phyloP scores from a whole-genome alignment of 2,329 filamentous ascomycete genomes.

The Talaromyces sp. region DNA sequence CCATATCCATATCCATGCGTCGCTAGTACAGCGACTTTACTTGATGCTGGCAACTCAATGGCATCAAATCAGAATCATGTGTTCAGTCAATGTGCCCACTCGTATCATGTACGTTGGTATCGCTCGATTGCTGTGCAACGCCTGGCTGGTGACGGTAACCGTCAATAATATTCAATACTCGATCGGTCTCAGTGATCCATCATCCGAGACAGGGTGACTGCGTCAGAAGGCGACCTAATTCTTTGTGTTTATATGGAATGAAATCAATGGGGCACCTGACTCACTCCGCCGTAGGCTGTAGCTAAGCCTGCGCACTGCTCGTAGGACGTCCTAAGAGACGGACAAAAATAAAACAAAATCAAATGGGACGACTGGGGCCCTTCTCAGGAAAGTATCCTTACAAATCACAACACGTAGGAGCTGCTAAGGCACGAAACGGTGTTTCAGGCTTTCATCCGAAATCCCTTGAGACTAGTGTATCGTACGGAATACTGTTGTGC shows the following conservation, averaged over 20 bases:
- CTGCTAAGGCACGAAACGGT: neutral
- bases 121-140: slow-evolving; percentile 10
- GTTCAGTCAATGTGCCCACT: neutral
- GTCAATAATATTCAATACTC: neutral
- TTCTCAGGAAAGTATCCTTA: neutral
- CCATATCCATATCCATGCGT: slow-evolving; percentile 5
- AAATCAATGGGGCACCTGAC: neutral
- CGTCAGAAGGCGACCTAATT: neutral
- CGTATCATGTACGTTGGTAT: neutral
- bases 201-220: neutral
- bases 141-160: neutral
- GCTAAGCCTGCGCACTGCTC: neutral
- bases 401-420: slow-evolving; percentile 13
- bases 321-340: neutral
- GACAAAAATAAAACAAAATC: slow-evolving; percentile 6
- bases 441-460: slow-evolving; percentile 6
- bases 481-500: neutral
- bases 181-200: neutral
- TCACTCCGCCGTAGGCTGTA: neutral
- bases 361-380: neutral
- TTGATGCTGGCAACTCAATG: neutral
- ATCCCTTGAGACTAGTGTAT: neutral
- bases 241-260: neutral
- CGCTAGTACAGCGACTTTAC: neutral
- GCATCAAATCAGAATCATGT: slow-evolving; percentile 4